These are phyloP conservation scores for Alternaria hordeiaustralica DNA, from an alignment of 2,329 filamentous ascomycete species.

Conservation along the genomic window DNA sequence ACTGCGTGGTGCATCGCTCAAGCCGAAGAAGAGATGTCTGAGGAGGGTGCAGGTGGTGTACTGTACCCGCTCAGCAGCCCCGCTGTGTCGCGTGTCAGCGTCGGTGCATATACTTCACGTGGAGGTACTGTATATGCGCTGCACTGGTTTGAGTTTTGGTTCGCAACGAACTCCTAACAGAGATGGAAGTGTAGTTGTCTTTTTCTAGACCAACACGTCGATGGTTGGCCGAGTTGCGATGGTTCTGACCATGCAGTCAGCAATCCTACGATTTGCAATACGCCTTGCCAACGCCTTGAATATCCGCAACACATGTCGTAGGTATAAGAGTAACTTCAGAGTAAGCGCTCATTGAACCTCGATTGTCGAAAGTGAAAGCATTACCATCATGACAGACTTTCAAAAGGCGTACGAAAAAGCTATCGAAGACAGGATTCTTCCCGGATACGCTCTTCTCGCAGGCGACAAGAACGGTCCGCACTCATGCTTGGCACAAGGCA, in stretches of 20 bases:
- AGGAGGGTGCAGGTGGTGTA: background rate
- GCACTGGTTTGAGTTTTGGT: background rate
- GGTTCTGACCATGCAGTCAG: background rate
- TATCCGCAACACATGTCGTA: background rate
- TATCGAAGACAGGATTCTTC: background rate
- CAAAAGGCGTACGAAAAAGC: constrained; percentile 5
- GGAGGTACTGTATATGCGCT: background rate
- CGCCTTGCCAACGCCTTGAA: background rate
- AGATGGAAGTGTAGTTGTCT: background rate
- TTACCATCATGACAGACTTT: background rate
- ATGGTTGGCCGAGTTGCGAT: background rate
- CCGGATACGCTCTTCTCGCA: constrained; percentile 12
- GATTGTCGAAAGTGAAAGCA: background rate
- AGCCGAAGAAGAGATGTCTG: background rate
- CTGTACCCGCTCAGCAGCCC: background rate
- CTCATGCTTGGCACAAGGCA: background rate
- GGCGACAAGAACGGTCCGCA: constrained; percentile 7
- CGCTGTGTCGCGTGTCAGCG: background rate
- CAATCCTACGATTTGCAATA: background rate
- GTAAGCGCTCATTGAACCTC: background rate
- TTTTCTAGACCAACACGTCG: background rate
- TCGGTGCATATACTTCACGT: background rate
- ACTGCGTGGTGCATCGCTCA: background rate
- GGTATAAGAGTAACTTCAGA: background rate
- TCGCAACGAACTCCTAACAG: background rate